These are phyloP conservation scores for Talaromyces ruber DNA, from an alignment of 495 filamentous ascomycete species.

Conservation along the genomic window DNA sequence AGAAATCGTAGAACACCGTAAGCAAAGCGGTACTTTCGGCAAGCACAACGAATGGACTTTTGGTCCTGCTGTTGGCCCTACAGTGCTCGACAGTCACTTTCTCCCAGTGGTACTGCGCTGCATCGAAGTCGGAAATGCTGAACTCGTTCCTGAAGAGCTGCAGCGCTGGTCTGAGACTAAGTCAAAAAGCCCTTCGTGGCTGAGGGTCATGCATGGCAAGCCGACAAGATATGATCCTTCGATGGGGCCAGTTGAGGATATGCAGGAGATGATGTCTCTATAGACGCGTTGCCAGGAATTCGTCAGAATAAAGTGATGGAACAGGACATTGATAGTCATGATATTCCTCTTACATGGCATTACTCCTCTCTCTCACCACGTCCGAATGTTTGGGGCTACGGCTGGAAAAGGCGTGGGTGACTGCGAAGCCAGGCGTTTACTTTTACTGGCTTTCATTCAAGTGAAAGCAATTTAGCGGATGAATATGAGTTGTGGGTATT, in stretches of 20 bases:
- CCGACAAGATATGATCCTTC: conserved; percentile 2
- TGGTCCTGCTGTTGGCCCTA: background rate
- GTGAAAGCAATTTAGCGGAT: too few species aligned
- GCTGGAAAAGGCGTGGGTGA: too few species aligned
- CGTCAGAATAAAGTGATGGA: background rate
- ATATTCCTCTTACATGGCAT: background rate
- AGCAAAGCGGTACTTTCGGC: background rate
- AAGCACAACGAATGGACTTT: background rate
- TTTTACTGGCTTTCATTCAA: too few species aligned
- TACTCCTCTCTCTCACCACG: background rate
- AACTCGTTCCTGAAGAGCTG: conserved; percentile 3
- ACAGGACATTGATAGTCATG: background rate
- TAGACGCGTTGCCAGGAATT: background rate
- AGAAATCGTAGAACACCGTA: background rate
- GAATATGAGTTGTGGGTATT: too few species aligned
- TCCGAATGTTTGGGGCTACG: too few species aligned
- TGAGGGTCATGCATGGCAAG: conserved; percentile 4
- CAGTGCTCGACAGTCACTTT: conserved; percentile 3
- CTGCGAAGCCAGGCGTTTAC: too few species aligned
- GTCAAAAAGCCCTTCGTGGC: background rate
- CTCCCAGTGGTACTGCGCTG: background rate
- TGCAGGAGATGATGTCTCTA: conserved; percentile 4
- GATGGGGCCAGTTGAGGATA: background rate
- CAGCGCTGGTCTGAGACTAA: background rate
- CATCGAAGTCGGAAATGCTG: background rate